Base-by-base conservation (phyloP, 768 basidiomycete genomes). In the Tephrocybe sp. region DNA sequence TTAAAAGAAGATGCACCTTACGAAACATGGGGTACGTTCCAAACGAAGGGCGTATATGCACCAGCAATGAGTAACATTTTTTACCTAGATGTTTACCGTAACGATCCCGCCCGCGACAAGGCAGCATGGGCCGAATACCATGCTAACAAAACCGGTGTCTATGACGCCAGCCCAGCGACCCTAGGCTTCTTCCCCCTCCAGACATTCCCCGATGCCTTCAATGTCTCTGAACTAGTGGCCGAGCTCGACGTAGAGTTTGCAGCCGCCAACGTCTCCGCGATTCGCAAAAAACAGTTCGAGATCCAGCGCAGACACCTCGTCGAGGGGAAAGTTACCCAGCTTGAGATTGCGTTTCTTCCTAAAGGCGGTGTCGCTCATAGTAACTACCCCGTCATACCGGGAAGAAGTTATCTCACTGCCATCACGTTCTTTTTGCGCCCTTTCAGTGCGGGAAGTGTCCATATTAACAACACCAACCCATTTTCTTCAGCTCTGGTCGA, bases 401-500 rank as follows among this genome's bases (percentile, higher is more conserved):
- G 45, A 10, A 55, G 53, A 26, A 52, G 54, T 35, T 57, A 58
- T 39, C 39, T 57, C n/a, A 57, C 56, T 23, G 44, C 49, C 23
- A 48, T 60, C 48, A 55, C 51, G 23, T 55, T 51, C 48, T 36
- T 55, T 13, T 41, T 49, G 11, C 60, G 52, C 36, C 58, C 62
- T 8, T 54, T 51, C 17, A 57, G 57, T 23, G 34, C 41, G 3
- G 56, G 59, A 13, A 54, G 50, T 22, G 55, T 60, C 11, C 59
- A 58, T 34, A 62, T 65, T 39, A 55, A 55, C 47, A 54, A 53
- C 38, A 46, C 51, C 13, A 55, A 65, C 39, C 63, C 60, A 17
- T 47, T 48, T 39, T 55, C 55, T 4, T 14, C 38, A 14, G 57
- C 62, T 13, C 39, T 54, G 16, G 49, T 60, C 19, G 56, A 65